A percentile compares a stretch with the other conserved stretches of the same genome.
Evolutionary conservation across 2,329 filamentous ascomycete species (phyloP).

Genomic region (Neopestalotiopsis sp.): DNA sequence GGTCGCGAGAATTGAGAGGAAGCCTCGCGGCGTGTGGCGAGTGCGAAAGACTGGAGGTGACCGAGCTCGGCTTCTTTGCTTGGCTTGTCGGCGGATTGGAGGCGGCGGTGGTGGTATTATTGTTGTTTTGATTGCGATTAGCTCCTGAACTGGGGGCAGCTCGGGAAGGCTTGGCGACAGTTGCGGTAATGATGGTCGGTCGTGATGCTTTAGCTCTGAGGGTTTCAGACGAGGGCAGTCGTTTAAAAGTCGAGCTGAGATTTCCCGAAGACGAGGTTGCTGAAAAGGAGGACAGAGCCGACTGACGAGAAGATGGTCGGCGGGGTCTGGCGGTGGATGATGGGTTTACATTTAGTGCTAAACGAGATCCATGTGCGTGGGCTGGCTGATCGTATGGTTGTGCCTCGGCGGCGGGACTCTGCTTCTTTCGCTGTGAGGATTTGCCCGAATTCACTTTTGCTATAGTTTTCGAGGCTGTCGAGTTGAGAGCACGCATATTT

Average conservation of each 20-base stretch:
- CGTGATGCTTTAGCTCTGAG: constrained; percentile 12
- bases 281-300: constrained; percentile 17
- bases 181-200: constrained; percentile 18
- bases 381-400: not conserved
- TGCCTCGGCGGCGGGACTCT: not conserved
- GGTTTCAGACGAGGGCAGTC: constrained; percentile 22
- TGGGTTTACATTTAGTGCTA: constrained; percentile 7
- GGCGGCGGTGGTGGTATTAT: not conserved
- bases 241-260: constrained; percentile 19
- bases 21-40: constrained; percentile 12
- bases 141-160: constrained; percentile 11
- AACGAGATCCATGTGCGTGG: constrained; percentile 9
- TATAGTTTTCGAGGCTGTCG: constrained; percentile 4
- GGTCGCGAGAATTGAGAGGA: constrained; percentile 36
- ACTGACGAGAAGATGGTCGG: constrained; percentile 21
- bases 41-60: not conserved
- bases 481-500: constrained; percentile 18
- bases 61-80: not conserved
- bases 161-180: constrained; percentile 17
- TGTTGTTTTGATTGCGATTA: constrained; percentile 1
- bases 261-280: not conserved
- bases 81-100: not conserved
- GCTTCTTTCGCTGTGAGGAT: constrained; percentile 1
- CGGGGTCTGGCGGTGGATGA: constrained; percentile 11
- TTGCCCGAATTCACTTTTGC: not conserved